These are phyloP conservation scores for Selaginella moellendorffii DNA, from an alignment of 75 land plant genomes.

Conservation along the genomic window DNA sequence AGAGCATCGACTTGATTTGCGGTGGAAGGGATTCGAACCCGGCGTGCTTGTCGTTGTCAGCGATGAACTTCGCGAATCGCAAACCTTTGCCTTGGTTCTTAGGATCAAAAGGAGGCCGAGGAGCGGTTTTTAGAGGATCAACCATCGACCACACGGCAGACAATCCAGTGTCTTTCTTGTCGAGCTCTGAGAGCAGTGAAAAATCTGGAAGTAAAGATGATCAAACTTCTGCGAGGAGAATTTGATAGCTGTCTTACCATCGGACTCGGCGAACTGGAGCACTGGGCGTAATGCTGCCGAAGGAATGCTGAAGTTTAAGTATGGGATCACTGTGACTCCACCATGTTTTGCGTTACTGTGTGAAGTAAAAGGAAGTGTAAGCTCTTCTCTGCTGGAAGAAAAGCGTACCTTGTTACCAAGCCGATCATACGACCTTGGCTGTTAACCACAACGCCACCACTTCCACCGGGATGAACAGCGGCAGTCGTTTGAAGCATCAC, in stretches of 20 bases:
- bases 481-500: conserved; percentile 93
- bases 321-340: conserved; percentile 70
- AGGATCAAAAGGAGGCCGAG: no score
- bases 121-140: no score
- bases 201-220: no score
- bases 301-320: conserved; percentile 88
- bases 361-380: neutral
- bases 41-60: no score
- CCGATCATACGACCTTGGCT: conserved; percentile 71
- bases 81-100: conserved; percentile 39
- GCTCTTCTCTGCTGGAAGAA: neutral
- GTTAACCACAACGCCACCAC: conserved; percentile 93
- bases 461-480: conserved; percentile 87
- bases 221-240: no score
- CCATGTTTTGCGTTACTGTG: conserved; percentile 83
- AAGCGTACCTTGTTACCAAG: conserved; percentile 70
- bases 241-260: neutral
- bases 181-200: conserved; percentile 35
- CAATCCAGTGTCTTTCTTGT: conserved; percentile 46
- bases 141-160: conserved; percentile 75
- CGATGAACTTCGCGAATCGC: conserved; percentile 67
- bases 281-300: conserved; percentile 53
- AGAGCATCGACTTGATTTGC: no score
- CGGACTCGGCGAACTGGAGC: conserved; percentile 22
- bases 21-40: no score